Evolutionary conservation across 164 flowering plant genomes (phyloP), one percentile per base, ranked within the genome.

Genomic region (Chloranthus sessilifolius): DNA sequence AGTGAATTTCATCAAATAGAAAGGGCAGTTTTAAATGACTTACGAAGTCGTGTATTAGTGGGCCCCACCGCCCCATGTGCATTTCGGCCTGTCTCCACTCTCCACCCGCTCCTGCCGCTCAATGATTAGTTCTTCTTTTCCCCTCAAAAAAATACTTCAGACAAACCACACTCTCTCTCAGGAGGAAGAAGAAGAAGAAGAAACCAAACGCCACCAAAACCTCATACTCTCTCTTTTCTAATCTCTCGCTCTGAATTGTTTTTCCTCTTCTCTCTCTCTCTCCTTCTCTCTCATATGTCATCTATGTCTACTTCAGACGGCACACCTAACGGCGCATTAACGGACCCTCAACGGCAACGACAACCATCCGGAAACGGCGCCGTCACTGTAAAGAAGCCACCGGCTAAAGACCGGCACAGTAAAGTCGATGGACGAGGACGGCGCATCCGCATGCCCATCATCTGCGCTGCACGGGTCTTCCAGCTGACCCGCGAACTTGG

Each of bases 31-130:
- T n/a, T n/a, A n/a, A n/a, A n/a, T n/a, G n/a, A n/a, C n/a, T n/a
- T n/a, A n/a, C n/a, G n/a, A n/a, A n/a, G n/a, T n/a, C n/a, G n/a
- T n/a, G n/a, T n/a, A n/a, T n/a, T n/a, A n/a, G 39, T 54, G 71
- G 86, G 56, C 12, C 79, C 88, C 78, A 63, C 75, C 52, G 43
- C 76, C 79, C 77, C 94, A 84, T 84, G 96, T 84, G 94, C 82
- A 75, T 74, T 72, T 73, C 62, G 42, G 68, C 75, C 90, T 82
- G 88, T 80, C 90, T 82, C 50, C 36, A 12, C 8, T 33, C 36
- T 33, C 86, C 89, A 88, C 96, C 96, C 81, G 80, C 88, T 77
- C 77, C 83, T 77, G 79, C 83, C 82, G 63, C 88, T 82, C 89
- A 80, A 80, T 87, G 61, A 80, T 80, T 88, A 72, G 77, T 55